A percentile compares a stretch with the other conserved stretches of the same genome.
These are phyloP conservation scores for Bipolaris cookei DNA, from an alignment of 2,329 filamentous ascomycete genomes.

Conservation along the genomic window DNA sequence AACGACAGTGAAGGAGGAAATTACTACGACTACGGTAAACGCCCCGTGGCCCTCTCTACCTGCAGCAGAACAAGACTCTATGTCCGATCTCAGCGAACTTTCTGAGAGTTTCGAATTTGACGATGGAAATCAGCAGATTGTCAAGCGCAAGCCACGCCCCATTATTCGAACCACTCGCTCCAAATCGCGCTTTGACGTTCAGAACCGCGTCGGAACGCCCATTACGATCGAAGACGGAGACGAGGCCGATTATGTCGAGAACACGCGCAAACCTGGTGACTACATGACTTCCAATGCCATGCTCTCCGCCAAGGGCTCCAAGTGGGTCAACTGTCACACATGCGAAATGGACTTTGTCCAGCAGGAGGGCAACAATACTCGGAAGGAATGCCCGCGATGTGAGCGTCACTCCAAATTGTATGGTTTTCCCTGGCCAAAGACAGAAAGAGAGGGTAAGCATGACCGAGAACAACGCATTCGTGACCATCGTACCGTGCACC, in stretches of 20 bases:
- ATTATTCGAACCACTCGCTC: slow-evolving; percentile 45
- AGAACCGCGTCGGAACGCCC: slow-evolving; percentile 40
- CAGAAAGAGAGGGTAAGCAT: slow-evolving; percentile 74
- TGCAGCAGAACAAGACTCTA: slow-evolving; percentile 38
- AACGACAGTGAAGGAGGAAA: slow-evolving; percentile 38
- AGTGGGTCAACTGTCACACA: slow-evolving; percentile 87
- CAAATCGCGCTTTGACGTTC: slow-evolving; percentile 38
- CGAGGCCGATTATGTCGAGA: slow-evolving; percentile 33
- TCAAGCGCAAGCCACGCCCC: slow-evolving; percentile 44
- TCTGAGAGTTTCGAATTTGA: slow-evolving; percentile 49
- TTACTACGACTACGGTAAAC: slow-evolving; percentile 38
- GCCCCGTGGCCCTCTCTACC: slow-evolving; percentile 38
- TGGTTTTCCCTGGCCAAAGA: slow-evolving; percentile 95
- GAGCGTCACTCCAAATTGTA: slow-evolving; percentile 96
- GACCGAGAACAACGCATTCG: slow-evolving; percentile 74
- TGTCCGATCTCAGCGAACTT: slow-evolving; percentile 51
- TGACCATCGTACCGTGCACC: slow-evolving; percentile 86
- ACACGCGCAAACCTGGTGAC: slow-evolving; percentile 52
- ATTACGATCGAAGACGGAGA: slow-evolving; percentile 32
- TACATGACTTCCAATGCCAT: slow-evolving; percentile 82
- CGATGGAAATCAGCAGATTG: slow-evolving; percentile 44
- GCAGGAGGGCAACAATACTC: slow-evolving; percentile 81
- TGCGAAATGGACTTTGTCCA: slow-evolving; percentile 87
- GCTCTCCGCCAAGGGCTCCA: slow-evolving; percentile 75
- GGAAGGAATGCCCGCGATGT: slow-evolving; percentile 85